Evolutionary conservation across 306 rosid genomes (phyloP), one percentile per base, ranked within the genome.

Genomic region (Senna siamea): DNA sequence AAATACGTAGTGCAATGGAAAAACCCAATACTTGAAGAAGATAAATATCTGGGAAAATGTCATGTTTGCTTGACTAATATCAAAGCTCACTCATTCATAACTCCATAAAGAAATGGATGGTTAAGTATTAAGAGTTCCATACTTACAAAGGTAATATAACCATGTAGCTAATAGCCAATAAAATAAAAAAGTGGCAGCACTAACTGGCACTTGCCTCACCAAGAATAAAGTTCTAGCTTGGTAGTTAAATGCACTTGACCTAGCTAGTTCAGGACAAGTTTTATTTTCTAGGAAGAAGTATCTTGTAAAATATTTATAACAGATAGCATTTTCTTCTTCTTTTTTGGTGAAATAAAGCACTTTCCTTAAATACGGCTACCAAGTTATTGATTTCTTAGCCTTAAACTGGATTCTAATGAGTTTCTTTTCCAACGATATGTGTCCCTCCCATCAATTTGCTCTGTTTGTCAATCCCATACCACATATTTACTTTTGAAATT

Each of bases 61-160:
- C 52, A 22, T 47, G 41, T 10, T 41, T 53, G 73, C 54, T 70
- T 52, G 41, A 78, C 41, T 10, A 53, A 54, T 63, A 34, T 28
- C 43, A 59, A 32, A 41, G 6, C 40, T 37, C 1, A 37, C 40
- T 37, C 7, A 37, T 37, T 37, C 40, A 37, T 26, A 22, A 23
- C 23, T 23, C 61, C 11, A 28, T 11, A 9, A 7, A 57, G 63
- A 57, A 57, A 57, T 28, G 38, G 19, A 57, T 14, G 19, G 63
- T 13, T 13, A 57, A 12, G 19, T 28, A 57, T 0, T 7, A 40
- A 40, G 62, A 12, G 9, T 56, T 23, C 7, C 63, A 57, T 17
- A 17, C 8, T 32, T 32, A 32, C 10, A 28, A 57, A 57, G 7
- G 65, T 32, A 4, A 58, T 30, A 32, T 30, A 6, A 18, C 17